Conservation (phyloP, 116 monocot genomes). For the Phalaenopsis hybrid region DNA sequence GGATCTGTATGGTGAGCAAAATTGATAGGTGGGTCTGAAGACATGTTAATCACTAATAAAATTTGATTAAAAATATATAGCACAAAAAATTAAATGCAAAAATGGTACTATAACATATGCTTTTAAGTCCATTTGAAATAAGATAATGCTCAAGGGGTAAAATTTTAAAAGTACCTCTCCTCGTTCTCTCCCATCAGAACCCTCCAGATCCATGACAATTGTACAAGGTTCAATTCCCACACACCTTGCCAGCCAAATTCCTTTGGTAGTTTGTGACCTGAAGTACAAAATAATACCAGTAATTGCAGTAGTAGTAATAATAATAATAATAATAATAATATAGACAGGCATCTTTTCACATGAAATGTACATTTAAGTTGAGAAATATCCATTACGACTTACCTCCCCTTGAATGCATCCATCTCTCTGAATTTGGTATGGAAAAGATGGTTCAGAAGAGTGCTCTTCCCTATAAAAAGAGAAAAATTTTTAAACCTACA, state of each 20-base stretch:
- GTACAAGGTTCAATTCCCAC: conserved; percentile 78
- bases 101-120: background rate
- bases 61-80: background rate
- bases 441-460: conserved; percentile 89
- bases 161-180: conserved; percentile 62
- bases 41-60: background rate
- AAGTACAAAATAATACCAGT: background rate
- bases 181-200: conserved; percentile 93
- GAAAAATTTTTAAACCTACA: background rate
- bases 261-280: conserved; percentile 98
- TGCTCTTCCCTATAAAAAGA: conserved; percentile 73
- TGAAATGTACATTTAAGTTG: background rate
- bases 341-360: background rate
- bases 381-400: conserved; percentile 17
- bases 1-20: background rate
- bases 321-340: background rate
- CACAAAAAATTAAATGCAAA: background rate
- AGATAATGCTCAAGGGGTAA: background rate
- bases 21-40: background rate
- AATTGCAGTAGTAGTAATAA: background rate
- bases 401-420: conserved; percentile 94
- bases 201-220: conserved; percentile 95
- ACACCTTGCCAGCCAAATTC: conserved; percentile 84
- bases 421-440: conserved; percentile 82
- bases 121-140: conserved; percentile 2